Evolutionary conservation across 2,329 filamentous ascomycete genomes (phyloP), one percentile per base, ranked within the genome.

Genomic region (Microcera coccophila): DNA sequence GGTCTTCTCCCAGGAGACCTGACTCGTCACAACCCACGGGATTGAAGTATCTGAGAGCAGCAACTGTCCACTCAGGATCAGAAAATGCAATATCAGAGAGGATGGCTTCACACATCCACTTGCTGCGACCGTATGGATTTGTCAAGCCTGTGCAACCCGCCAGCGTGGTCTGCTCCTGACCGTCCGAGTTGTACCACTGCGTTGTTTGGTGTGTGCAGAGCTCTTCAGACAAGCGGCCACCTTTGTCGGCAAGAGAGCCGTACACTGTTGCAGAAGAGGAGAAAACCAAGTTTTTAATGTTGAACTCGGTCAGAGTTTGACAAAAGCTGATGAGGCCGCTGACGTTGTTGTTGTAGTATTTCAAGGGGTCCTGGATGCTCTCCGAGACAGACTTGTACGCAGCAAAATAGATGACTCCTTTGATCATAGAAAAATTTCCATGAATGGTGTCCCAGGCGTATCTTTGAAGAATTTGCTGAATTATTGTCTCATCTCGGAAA

Each of bases 261-360:
- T 85, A 85, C 2, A 85, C 81, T 1, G 80, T 83, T 7, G 82
- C 82, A 0, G 81, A 84, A 1, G 79, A 84, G 1, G 79, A 83
- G 58, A 85, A 85, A 45, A 85, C 79, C 47, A 85, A 78, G 31
- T 76, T 82, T 53, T 79, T 82, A 62, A 85, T 81, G 24, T 73
- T 69, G 54, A 78, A 79, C 45, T 79, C 71, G 39, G 75, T 73
- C 35, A 85, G 70, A 4, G 75, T 68, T 15, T 70, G 63, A 21
- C 82, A 70, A 44, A 85, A 74, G 45, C 81, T 71, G 36, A 85
- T 69, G 4, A 85, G 65, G 1, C 81, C 82, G 52, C 74, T 76
- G 22, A 85, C 79, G 47, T 85, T 85, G 67, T 85, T 85, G 45
- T 73, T 71, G 62, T 85, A 85, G 62, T 85, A 85, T 45, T 75